Evolutionary conservation across 192 early-diverging fungal genomes (phyloP).

Genomic region (Cetraspora pellucida): DNA sequence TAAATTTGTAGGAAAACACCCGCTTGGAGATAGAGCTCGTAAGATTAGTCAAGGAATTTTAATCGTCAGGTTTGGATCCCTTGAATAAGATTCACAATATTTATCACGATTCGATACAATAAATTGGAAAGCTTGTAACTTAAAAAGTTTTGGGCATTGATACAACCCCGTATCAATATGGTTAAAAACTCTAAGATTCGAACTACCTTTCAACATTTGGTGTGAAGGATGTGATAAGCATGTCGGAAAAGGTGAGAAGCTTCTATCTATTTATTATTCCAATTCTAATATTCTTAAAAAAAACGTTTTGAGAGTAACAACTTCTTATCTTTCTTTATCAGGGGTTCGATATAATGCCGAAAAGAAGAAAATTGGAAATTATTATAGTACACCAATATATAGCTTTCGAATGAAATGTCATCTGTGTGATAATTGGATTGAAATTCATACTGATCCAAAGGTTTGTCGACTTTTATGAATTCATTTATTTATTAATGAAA

Average conservation of each 20-base stretch:
- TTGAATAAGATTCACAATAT: background rate
- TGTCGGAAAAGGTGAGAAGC: slow-evolving; percentile 72
- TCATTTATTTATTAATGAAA: background rate
- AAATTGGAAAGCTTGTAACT: background rate
- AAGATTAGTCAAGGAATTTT: slow-evolving; percentile 91
- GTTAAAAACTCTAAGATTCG: slow-evolving; percentile 58
- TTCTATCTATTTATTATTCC: no score
- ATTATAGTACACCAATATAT: slow-evolving; percentile 83
- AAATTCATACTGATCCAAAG: slow-evolving; percentile 95
- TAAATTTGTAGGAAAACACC: slow-evolving; percentile 84
- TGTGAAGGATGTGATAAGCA: slow-evolving; percentile 83
- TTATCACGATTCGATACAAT: background rate
- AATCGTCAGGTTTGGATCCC: slow-evolving; percentile 62
- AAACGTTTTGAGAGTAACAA: background rate
- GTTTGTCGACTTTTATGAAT: slow-evolving; percentile 39
- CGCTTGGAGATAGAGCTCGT: slow-evolving; percentile 81
- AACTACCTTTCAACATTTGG: slow-evolving; percentile 91
- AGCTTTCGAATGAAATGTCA: slow-evolving; percentile 95
- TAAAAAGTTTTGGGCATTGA: background rate
- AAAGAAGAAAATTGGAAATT: slow-evolving; percentile 90
- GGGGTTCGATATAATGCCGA: slow-evolving; percentile 95
- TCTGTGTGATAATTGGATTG: slow-evolving; percentile 81
- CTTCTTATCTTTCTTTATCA: slow-evolving; percentile 30
- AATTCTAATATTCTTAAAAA: background rate
- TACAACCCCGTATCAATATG: background rate